These are phyloP conservation scores for Ilex paraguariensis DNA, from an alignment of 305 asterid genomes.

Conservation along the genomic window DNA sequence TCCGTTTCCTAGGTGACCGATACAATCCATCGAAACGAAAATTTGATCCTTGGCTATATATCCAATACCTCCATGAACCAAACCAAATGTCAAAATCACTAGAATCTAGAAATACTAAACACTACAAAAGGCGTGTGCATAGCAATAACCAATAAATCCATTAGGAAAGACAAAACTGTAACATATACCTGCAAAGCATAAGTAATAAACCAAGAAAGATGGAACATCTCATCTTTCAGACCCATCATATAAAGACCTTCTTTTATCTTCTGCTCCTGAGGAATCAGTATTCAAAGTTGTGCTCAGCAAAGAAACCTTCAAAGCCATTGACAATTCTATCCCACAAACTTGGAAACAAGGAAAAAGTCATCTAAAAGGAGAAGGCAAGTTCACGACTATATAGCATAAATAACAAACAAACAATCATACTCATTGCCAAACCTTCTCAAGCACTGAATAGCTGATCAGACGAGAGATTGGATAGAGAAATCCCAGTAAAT, in stretches of 20 bases:
- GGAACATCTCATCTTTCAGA: constrained; percentile 74
- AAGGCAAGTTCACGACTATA: neutral
- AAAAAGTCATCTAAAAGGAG: constrained; percentile 3
- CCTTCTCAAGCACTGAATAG: constrained; percentile 93
- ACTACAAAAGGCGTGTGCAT: too few relatives aligned
- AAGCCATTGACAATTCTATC: constrained; percentile 11
- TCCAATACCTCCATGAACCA: too few relatives aligned
- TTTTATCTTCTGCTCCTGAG: constrained; percentile 94
- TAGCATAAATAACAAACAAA: too few relatives aligned
- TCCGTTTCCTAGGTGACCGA: too few relatives aligned
- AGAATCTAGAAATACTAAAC: too few relatives aligned
- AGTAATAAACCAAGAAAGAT: constrained; percentile 90
- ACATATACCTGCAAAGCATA: constrained; percentile 80
- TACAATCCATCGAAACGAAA: too few relatives aligned
- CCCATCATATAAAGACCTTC: constrained; percentile 99
- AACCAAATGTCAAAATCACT: too few relatives aligned
- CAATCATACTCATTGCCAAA: constrained; percentile 8
- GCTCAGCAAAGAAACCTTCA: constrained; percentile 21
- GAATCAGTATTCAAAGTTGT: constrained; percentile 25
- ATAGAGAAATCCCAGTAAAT: constrained; percentile 95
- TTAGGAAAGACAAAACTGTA: neutral
- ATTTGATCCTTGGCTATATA: too few relatives aligned
- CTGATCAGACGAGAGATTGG: constrained; percentile 95
- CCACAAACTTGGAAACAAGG: constrained; percentile 2
- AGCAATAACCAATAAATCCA: neutral